Percentiles rank a stretch among this genome's conserved stretches.
Conservation (phyloP, 352 stramenopile species). For the Globisporangium okanoganense region DNA sequence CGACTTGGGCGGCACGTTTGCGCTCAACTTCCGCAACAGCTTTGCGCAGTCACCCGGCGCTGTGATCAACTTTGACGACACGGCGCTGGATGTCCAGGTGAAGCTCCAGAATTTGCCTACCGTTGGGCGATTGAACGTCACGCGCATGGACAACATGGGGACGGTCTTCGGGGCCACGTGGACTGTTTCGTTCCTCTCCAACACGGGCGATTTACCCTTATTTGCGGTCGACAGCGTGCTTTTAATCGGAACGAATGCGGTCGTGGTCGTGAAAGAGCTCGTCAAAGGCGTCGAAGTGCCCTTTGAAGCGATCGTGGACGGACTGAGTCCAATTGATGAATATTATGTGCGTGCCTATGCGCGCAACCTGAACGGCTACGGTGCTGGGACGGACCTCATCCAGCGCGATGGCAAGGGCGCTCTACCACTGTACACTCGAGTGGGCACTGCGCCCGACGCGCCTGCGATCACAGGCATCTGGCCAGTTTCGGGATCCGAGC, state of each 20-base stretch:
- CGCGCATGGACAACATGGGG: slow-evolving; percentile 27
- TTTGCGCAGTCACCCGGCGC: slow-evolving; percentile 33
- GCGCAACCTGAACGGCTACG: slow-evolving; percentile 67
- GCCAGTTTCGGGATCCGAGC: slow-evolving; percentile 57
- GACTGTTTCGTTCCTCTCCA: slow-evolving; percentile 67
- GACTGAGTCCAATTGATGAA: slow-evolving; percentile 32
- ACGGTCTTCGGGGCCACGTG: slow-evolving; percentile 48
- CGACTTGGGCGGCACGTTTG: slow-evolving; percentile 55
- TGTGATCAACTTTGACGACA: slow-evolving; percentile 70
- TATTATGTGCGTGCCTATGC: slow-evolving; percentile 68
- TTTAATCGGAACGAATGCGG: slow-evolving; percentile 41
- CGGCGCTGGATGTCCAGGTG: slow-evolving; percentile 58
- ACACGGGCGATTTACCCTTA: slow-evolving; percentile 58
- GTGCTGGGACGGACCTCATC: slow-evolving; percentile 47
- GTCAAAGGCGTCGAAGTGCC: slow-evolving; percentile 51
- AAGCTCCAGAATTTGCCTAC: slow-evolving; percentile 70
- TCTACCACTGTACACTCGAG: slow-evolving; percentile 37
- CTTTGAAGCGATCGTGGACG: slow-evolving; percentile 64
- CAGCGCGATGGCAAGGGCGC: slow-evolving; percentile 56
- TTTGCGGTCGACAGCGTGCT: slow-evolving; percentile 33
- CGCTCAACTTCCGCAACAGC: slow-evolving; percentile 59
- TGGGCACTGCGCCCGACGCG: slow-evolving; percentile 29
- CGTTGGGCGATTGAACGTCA: slow-evolving; percentile 61
- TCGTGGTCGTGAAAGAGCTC: slow-evolving; percentile 44
- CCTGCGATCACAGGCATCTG: slow-evolving; percentile 36